phyloP scores from a whole-genome alignment of 225 moss, liverwort and hornwort species.

The Sphagnum contortum region DNA sequence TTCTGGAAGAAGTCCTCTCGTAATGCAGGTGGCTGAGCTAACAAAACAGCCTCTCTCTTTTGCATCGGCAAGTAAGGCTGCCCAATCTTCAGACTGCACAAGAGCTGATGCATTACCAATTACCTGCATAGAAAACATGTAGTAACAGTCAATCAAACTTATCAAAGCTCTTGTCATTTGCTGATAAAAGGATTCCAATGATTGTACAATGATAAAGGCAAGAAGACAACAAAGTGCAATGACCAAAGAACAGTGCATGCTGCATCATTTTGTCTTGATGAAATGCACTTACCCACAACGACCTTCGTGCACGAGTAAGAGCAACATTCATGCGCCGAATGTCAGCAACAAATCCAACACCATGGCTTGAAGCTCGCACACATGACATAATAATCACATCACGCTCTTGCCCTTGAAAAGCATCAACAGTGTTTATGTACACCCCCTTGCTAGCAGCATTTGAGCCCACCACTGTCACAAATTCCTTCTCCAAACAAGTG shows the following conservation, averaged over 20 bases:
- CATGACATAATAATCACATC: slow-evolving; percentile 99
- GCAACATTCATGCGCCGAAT: slow-evolving; percentile 99
- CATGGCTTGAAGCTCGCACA: slow-evolving; percentile 88
- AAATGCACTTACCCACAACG: slow-evolving; percentile 62
- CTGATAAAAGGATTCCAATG: neutral
- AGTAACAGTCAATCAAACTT: neutral
- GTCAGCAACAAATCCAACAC: slow-evolving; percentile 98
- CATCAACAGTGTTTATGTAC: slow-evolving; percentile 97
- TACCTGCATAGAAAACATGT: slow-evolving; percentile 41
- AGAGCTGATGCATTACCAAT: slow-evolving; percentile 96
- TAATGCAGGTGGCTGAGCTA: slow-evolving; percentile 54
- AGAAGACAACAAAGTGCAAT: neutral
- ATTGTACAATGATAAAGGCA: neutral
- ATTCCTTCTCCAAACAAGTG: slow-evolving; percentile 88
- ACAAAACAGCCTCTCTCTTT: slow-evolving; percentile 68
- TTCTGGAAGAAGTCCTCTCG: slow-evolving; percentile 80
- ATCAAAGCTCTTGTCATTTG: too few relatives aligned
- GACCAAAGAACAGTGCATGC: neutral
- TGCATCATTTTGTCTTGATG: neutral
- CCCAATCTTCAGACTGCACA: slow-evolving; percentile 93
- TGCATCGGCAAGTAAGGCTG: slow-evolving; percentile 75
- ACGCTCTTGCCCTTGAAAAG: slow-evolving; percentile 98
- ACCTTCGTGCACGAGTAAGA: slow-evolving; percentile 92
- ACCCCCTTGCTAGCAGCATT: slow-evolving; percentile 87
- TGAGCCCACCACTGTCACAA: slow-evolving; percentile 59